Conservation (phyloP, 2,329 filamentous ascomycete species). For the Fusarium verrucosum region DNA sequence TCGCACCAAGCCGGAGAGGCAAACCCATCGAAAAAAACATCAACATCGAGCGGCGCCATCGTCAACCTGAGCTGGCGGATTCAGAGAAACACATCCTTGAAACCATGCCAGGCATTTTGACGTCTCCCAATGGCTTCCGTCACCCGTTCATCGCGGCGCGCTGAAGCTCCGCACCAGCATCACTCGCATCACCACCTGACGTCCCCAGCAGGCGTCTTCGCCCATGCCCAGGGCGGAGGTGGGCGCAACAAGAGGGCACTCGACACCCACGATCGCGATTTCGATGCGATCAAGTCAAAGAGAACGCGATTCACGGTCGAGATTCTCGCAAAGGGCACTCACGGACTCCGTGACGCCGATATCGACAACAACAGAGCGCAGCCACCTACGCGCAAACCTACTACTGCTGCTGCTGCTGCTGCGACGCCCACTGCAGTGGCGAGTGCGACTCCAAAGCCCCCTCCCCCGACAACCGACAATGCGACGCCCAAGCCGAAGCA, state of each 20-base stretch:
- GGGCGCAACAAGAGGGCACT: slow-evolving; percentile 58
- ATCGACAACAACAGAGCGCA: slow-evolving; percentile 42
- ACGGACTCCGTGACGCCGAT: slow-evolving; percentile 31
- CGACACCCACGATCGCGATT: slow-evolving; percentile 56
- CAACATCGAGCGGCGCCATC: slow-evolving; percentile 43
- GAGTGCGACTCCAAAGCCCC: slow-evolving; percentile 28
- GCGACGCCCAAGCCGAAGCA: slow-evolving; percentile 34
- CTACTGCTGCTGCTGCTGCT: too few relatives aligned
- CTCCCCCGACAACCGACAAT: slow-evolving; percentile 25
- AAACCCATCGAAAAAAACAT: slow-evolving; percentile 44
- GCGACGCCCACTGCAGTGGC: slow-evolving; percentile 37
- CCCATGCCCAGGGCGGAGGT: slow-evolving; percentile 49
- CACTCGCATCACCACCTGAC: slow-evolving; percentile 46
- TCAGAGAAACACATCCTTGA: slow-evolving; percentile 36
- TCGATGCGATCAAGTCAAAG: slow-evolving; percentile 58
- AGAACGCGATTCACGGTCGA: slow-evolving; percentile 63
- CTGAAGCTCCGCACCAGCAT: slow-evolving; percentile 57
- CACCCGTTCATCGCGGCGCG: slow-evolving; percentile 61
- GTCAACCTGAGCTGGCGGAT: slow-evolving; percentile 38
- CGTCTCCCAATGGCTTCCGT: slow-evolving; percentile 60
- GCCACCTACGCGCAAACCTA: slow-evolving; percentile 43
- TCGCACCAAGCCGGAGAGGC: slow-evolving; percentile 39
- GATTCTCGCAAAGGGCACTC: slow-evolving; percentile 53
- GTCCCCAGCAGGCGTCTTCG: slow-evolving; percentile 47
- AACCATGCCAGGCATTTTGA: slow-evolving; percentile 52